A percentile compares a stretch with the other conserved stretches of the same genome.
phyloP scores from a whole-genome alignment of 208 protist genomes.

The Herpetomonas samuelpessoai region DNA sequence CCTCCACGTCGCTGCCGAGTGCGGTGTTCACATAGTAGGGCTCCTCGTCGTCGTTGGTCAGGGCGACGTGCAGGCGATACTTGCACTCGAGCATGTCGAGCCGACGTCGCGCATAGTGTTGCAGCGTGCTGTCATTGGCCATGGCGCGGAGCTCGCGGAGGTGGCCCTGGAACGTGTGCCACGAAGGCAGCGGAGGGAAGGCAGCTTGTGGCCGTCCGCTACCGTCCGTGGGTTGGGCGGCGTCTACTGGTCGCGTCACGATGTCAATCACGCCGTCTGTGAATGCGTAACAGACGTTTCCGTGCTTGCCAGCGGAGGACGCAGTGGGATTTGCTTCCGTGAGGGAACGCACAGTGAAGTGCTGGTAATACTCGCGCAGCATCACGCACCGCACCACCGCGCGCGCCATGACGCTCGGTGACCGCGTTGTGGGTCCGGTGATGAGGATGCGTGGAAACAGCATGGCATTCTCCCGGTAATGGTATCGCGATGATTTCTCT shows the following conservation, averaged over 20 bases:
- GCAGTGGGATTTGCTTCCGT: background rate
- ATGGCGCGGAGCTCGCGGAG: slow-evolving; percentile 40
- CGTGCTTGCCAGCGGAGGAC: no score
- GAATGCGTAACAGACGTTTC: slow-evolving; percentile 7
- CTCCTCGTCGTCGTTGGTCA: slow-evolving; percentile 80
- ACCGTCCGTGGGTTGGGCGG: background rate
- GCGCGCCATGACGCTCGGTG: slow-evolving; percentile 33
- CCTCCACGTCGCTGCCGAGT: background rate
- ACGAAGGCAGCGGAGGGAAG: slow-evolving; percentile 46
- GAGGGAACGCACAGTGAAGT: slow-evolving; percentile 15
- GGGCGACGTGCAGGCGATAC: slow-evolving; percentile 69
- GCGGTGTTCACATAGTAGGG: slow-evolving; percentile 11
- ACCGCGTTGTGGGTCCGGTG: slow-evolving; percentile 31
- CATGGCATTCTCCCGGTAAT: slow-evolving; percentile 21
- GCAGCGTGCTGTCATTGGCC: slow-evolving; percentile 37
- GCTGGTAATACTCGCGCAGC: slow-evolving; percentile 49
- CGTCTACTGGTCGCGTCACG: background rate
- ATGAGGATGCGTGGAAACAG: slow-evolving; percentile 77
- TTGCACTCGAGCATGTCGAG: slow-evolving; percentile 84
- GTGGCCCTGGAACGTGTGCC: slow-evolving; percentile 63
- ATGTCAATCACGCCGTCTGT: slow-evolving; percentile 31
- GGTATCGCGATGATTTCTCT: slow-evolving; percentile 9
- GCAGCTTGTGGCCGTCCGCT: slow-evolving; percentile 1
- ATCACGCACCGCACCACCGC: slow-evolving; percentile 25
- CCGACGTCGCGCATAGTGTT: slow-evolving; percentile 67